These are phyloP conservation scores for Arthrocladium fulminans DNA, from an alignment of 2,329 filamentous ascomycete species.

Conservation along the genomic window DNA sequence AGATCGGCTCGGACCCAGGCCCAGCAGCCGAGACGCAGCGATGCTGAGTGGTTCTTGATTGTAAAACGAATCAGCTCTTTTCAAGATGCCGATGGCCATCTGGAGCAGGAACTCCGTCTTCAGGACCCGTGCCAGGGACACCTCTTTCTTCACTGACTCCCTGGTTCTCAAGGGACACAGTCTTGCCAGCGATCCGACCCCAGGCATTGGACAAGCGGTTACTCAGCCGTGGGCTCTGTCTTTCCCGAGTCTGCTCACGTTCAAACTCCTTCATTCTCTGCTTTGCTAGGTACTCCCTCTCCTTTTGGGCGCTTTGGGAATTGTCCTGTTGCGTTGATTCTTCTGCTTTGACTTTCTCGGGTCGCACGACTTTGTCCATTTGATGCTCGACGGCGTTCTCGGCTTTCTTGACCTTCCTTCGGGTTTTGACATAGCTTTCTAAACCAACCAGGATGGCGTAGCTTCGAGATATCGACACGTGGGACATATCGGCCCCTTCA, in stretches of 20 bases:
- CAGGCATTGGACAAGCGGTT: conserved; percentile 5
- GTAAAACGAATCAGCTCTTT: neutral
- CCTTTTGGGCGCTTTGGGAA: conserved; percentile 51
- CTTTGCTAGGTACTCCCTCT: conserved; percentile 43
- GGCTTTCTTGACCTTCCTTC: conserved; percentile 52
- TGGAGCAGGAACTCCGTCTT: conserved; percentile 24
- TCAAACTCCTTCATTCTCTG: conserved; percentile 12
- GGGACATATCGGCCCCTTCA: conserved; percentile 67
- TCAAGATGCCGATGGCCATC: conserved; percentile 18
- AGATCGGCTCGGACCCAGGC: too few relatives aligned
- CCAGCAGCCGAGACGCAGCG: neutral
- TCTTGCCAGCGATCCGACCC: conserved; percentile 2
- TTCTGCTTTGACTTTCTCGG: conserved; percentile 46
- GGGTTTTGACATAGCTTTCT: conserved; percentile 66
- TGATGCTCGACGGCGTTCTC: conserved; percentile 43
- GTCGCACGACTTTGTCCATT: conserved; percentile 53
- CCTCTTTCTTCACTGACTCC: conserved; percentile 10
- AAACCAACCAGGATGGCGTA: conserved; percentile 76
- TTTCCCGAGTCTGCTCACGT: neutral
- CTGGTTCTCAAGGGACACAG: neutral
- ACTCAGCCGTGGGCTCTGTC: neutral
- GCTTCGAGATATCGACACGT: conserved; percentile 67
- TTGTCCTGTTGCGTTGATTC: conserved; percentile 47
- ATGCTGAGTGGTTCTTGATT: neutral
- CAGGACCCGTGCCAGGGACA: conserved; percentile 21